Evolutionary conservation across 306 rosid genomes (phyloP).

Genomic region (peach (Prunus persica)): DNA sequence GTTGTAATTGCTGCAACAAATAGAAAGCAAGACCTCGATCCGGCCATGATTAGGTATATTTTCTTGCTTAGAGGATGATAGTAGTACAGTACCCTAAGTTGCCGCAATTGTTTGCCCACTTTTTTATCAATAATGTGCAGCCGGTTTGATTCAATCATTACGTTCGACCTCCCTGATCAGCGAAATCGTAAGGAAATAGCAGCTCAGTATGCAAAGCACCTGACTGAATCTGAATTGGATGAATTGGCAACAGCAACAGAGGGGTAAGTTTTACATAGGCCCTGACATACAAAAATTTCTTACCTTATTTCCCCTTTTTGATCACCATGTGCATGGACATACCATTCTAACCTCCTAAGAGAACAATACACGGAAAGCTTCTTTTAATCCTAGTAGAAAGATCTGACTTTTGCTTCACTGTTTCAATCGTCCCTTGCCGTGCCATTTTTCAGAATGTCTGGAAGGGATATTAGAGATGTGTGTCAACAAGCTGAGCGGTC

Average conservation of each 20-base stretch:
- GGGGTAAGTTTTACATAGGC: conserved; percentile 36
- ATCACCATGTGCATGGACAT: neutral
- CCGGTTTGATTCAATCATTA: conserved; percentile 77
- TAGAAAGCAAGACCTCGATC: conserved; percentile 94
- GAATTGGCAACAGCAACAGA: conserved; percentile 49
- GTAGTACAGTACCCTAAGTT: neutral
- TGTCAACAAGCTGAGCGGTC: conserved; percentile 94
- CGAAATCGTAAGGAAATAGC: conserved; percentile 70
- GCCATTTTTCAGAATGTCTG: conserved; percentile 65
- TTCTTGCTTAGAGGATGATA: conserved; percentile 5
- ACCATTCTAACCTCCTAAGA: neutral
- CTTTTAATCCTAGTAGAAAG: too few species aligned
- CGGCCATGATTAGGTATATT: conserved; percentile 72
- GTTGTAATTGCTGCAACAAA: conserved; percentile 94
- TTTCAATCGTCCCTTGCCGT: too few species aligned
- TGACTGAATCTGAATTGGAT: conserved; percentile 38
- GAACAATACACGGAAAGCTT: too few species aligned
- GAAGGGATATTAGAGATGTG: conserved; percentile 87
- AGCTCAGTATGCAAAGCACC: conserved; percentile 84
- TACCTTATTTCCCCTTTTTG: neutral
- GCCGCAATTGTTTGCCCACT: neutral
- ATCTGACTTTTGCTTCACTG: too few species aligned
- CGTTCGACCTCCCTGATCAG: conserved; percentile 76
- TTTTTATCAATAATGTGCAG: conserved; percentile 35
- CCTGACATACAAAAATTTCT: neutral